Base-by-base conservation (phyloP, 805 yeast genomes). In the Saturnispora quitensis region DNA sequence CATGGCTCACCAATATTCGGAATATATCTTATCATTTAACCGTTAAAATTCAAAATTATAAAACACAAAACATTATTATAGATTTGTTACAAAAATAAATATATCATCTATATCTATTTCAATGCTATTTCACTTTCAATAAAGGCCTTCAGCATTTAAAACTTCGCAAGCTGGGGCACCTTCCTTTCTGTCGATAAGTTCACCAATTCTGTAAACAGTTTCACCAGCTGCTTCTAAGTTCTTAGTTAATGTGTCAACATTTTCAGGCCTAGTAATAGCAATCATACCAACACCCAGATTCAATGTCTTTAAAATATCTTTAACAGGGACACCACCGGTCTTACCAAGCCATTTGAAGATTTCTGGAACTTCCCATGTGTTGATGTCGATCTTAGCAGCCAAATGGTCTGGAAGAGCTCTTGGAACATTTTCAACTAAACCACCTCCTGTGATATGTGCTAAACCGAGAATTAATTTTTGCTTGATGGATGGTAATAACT, bases 371-470 rank as follows among this genome's bases (percentile, higher is more conserved):
- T 80, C 78, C 96, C 98, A 91, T 9, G 78, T 71, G 51, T 70
- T 71, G 65, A 86, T 82, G 67, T 91, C 96, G 48, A 93, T 79
- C 58, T 73, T 74, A 13, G 97, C 99, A 61, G 84, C 82, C 55
- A 93, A 73, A 60, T 80, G 69, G 53, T 78, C 70, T 53, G 99
- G 99, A 55, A 93, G 74, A 18, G 96, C 93, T 66, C 99, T 81
- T 50, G 99, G 99, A 53, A 91, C 82, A 69, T 93, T 93, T 69
- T 93, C 99, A 28, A 93, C 84, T 50, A 93, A 75, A 50, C 99
- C 99, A 68, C 99, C 99, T 55, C 99, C 99, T 24, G 99, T 93
- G 63, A 93, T 93, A 64, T 93, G 96, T 2, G 99, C 96, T 64
- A 93, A 76, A 53, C 97, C 99, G 51, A 89, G 74, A 46, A 91